These are phyloP conservation scores for Sicyos edulis DNA, from an alignment of 306 rosid species.

Conservation along the genomic window DNA sequence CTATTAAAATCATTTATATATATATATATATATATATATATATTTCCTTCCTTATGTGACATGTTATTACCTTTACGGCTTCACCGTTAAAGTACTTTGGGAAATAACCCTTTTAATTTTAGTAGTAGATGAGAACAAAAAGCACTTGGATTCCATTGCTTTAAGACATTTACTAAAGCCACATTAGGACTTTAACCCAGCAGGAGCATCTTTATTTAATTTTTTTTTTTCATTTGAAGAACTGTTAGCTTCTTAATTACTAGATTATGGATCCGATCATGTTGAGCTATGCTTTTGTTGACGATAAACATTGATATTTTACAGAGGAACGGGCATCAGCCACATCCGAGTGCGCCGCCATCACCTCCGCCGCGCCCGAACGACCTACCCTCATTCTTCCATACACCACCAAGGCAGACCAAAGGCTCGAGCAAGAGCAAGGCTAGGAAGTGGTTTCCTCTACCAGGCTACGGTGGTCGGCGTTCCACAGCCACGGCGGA, in stretches of 20 bases:
- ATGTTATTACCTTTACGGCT: no score
- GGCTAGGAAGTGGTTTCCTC: constrained; percentile 30
- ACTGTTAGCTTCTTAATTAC: no score
- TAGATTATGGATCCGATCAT: no score
- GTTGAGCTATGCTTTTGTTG: no score
- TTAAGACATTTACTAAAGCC: constrained; percentile 9
- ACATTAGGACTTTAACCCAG: neutral
- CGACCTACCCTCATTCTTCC: constrained; percentile 29
- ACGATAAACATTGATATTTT: neutral
- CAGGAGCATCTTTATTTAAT: neutral
- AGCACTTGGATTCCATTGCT: neutral
- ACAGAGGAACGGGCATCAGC: constrained; percentile 37
- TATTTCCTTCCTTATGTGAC: no score
- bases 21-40: no score
- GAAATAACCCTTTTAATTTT: neutral
- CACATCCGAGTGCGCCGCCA: constrained; percentile 11
- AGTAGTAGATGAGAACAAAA: neutral
- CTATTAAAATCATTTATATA: no score
- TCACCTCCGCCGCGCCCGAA: constrained; percentile 26
- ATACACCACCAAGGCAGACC: neutral
- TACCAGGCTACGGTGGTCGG: constrained; percentile 22
- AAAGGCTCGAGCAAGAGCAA: constrained; percentile 28
- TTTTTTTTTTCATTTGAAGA: no score
- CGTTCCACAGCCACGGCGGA: constrained; percentile 18
- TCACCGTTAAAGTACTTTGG: no score